A percentile compares a stretch with the other conserved stretches of the same genome.
phyloP scores from a whole-genome alignment of 2,329 filamentous ascomycete species.

The Ophiognomonia clavigignenti-juglandacearum region DNA sequence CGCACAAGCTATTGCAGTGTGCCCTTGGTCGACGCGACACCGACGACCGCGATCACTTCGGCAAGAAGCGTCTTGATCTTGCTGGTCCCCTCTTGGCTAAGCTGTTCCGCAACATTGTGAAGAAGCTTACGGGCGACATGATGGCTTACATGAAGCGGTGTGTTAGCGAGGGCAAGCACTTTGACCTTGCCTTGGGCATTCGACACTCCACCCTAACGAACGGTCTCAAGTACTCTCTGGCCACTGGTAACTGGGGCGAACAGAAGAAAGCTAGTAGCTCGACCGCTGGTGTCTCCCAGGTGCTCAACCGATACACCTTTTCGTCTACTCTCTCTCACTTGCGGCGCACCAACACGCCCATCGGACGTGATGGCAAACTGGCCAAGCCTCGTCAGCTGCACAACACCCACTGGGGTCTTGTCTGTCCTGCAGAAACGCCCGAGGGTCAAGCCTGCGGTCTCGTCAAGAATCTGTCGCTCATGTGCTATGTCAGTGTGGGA shows the following conservation, averaged over 20 bases:
- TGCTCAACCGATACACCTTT: constrained; percentile 96
- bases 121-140: constrained; percentile 86
- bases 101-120: constrained; percentile 87
- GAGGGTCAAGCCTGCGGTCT: constrained; percentile 98
- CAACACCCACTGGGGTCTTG: constrained; percentile 97
- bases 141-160: constrained; percentile 88
- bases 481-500: constrained; percentile 97
- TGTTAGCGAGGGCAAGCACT: constrained; percentile 82
- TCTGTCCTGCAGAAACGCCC: constrained; percentile 94
- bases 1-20: constrained; percentile 90
- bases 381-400: constrained; percentile 97
- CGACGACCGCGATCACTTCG: constrained; percentile 97
- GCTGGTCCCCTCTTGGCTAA: constrained; percentile 94
- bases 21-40: constrained; percentile 88
- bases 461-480: constrained; percentile 94
- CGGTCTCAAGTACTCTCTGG: constrained; percentile 92
- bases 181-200: constrained; percentile 85
- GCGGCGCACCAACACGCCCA: constrained; percentile 93
- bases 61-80: constrained; percentile 95
- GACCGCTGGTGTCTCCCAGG: constrained; percentile 95
- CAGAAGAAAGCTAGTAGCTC: constrained; percentile 97
- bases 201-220: constrained; percentile 90
- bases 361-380: constrained; percentile 95
- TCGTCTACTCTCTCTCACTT: constrained; percentile 95
- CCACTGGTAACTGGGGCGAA: constrained; percentile 98